Evolutionary conservation across 1,284 basidiomycete species (phyloP), one percentile per base, ranked within the genome.

Genomic region (Ustilago nuda): DNA sequence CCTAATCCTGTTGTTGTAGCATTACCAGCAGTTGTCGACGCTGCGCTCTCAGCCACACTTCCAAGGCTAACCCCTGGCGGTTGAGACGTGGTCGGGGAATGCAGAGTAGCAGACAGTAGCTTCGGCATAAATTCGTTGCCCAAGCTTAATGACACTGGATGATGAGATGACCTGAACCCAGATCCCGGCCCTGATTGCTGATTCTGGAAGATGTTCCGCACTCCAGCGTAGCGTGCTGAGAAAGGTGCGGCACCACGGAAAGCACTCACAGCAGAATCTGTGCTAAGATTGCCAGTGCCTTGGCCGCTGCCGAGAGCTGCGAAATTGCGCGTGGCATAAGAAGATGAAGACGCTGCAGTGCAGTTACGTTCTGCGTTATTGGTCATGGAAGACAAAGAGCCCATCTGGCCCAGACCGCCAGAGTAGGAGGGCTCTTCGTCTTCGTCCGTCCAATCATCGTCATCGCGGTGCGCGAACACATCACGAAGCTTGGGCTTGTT

Each of bases 381-480:
- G 12, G 62, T 46, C 56, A 61, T 53, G 27, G 61, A 64, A 9
- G 68, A 68, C 4, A 61, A 45, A 8, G 78, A 72, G 35, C 77
- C 77, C 37, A 82, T 61, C 71, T 83, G 82, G 4, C 82, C 82
- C 0, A 83, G 54, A 0, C 82, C 82, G 45, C 82, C 82, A 0
- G 66, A 65, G 55, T 82, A 83, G 8, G 68, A 41, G 15, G 74
- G 76, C 51, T 72, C 72, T n/a, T 82, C 82, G 3, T 82, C 82
- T 52, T 82, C 82, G 61, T 83, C 82, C 5, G 75, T 79, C 78
- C 81, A 82, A 48, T 80, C 81, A 35, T 82, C 81, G 27, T 68
- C 68, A 3, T 78, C 76, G 4, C 74, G 59, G 50, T 74, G 62
- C 1, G 82, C 79, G 62, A 83, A 83, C n/a, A 83, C 82, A 48